Evolutionary conservation across 2,329 filamentous ascomycete species (phyloP).

Genomic region (Aspergillus glaucus): DNA sequence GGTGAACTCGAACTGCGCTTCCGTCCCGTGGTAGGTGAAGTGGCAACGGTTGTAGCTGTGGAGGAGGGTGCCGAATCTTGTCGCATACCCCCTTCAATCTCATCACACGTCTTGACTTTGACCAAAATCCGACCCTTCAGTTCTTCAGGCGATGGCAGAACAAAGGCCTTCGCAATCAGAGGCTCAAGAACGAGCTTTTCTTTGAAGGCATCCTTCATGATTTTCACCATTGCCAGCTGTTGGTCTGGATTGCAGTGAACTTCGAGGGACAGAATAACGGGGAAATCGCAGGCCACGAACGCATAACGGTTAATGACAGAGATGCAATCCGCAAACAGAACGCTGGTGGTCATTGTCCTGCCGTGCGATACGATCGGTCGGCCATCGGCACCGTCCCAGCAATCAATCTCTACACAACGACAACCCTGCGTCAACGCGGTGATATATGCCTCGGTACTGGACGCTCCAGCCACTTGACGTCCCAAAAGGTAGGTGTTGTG

Average conservation of each 20-base stretch:
- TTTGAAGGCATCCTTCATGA: slow-evolving; percentile 79
- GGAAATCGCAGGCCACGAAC: slow-evolving; percentile 79
- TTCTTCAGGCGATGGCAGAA: slow-evolving; percentile 78
- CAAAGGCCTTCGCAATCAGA: slow-evolving; percentile 59
- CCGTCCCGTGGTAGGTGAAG: slow-evolving; percentile 24
- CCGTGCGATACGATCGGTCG: slow-evolving; percentile 88
- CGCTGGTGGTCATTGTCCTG: slow-evolving; percentile 77
- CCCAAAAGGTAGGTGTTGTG: slow-evolving; percentile 97
- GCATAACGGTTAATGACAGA: slow-evolving; percentile 91
- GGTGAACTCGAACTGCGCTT: slow-evolving; percentile 72
- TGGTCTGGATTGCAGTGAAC: slow-evolving; percentile 83
- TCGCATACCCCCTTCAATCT: slow-evolving; percentile 41
- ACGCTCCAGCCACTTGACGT: slow-evolving; percentile 80
- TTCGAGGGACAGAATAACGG: slow-evolving; percentile 89
- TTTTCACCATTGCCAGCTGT: slow-evolving; percentile 80
- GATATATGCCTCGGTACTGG: slow-evolving; percentile 93
- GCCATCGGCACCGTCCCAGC: slow-evolving; percentile 88
- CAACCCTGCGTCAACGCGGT: slow-evolving; percentile 80
- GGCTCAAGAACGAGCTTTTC: slow-evolving; percentile 71
- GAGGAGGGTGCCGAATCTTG: slow-evolving; percentile 39
- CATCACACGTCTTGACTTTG: slow-evolving; percentile 82
- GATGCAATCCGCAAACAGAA: slow-evolving; percentile 87
- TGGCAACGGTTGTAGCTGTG: not conserved
- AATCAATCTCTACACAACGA: slow-evolving; percentile 94
- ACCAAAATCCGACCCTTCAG: slow-evolving; percentile 78